phyloP scores from a whole-genome alignment of 2,329 filamentous ascomycete genomes.

The Pochonia chlamydosporia region DNA sequence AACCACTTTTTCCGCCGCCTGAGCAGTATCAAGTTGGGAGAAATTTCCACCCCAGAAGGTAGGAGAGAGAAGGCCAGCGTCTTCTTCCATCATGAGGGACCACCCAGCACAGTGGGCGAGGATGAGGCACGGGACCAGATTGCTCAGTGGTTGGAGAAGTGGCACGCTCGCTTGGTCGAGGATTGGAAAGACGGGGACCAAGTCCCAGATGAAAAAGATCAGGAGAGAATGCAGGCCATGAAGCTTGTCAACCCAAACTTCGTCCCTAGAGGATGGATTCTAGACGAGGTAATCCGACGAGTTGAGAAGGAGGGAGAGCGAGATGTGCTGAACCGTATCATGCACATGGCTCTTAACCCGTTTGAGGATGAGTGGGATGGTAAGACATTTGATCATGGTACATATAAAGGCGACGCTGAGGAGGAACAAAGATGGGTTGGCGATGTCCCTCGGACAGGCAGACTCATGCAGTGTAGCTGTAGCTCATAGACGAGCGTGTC shows the following conservation, averaged over 20 bases:
- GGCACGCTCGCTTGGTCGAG: constrained; percentile 64
- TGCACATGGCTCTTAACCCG: constrained; percentile 78
- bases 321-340: constrained; percentile 68
- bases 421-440: constrained; percentile 81
- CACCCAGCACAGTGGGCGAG: constrained; percentile 53
- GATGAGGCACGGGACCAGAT: constrained; percentile 61
- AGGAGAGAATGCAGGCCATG: constrained; percentile 66
- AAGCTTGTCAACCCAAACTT: constrained; percentile 89
- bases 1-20: constrained; percentile 88
- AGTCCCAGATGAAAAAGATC: constrained; percentile 41
- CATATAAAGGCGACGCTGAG: constrained; percentile 53
- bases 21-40: constrained; percentile 53
- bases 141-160: constrained; percentile 74
- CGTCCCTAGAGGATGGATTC: constrained; percentile 80
- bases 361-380: constrained; percentile 75
- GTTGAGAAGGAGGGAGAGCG: constrained; percentile 82
- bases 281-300: constrained; percentile 86
- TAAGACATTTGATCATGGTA: constrained; percentile 38
- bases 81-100: constrained; percentile 77
- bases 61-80: constrained; percentile 57
- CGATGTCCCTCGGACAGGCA: constrained; percentile 72
- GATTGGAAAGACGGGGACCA: constrained; percentile 59
- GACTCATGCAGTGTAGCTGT: constrained; percentile 91
- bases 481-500: constrained; percentile 64
- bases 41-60: constrained; percentile 59